Base-by-base conservation (phyloP, 2,329 filamentous ascomycete species). In the Stenocarpella maydis region DNA sequence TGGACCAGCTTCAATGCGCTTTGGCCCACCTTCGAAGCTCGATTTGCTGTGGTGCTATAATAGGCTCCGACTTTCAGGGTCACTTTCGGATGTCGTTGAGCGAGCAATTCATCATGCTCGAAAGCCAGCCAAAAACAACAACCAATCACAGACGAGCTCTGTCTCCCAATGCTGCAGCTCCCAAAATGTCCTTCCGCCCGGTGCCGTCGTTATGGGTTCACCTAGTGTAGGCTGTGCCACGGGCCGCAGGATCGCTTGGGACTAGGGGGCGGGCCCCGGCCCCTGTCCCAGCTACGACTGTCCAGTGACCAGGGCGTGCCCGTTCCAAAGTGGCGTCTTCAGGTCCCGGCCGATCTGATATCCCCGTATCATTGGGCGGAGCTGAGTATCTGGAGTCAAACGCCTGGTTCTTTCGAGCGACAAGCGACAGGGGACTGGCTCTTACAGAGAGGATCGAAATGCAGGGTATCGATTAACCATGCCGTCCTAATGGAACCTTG, bases 191-290 rank as follows among this genome's bases (percentile, higher is more conserved):
- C 41, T 64, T 64, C 66, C 55, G 58, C 45, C 67, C 63, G 49
- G 53, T 66, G 53, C 39, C 61, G 58, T 71, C 52, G 52, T 63
- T 61, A 67, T 67, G 52, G 67, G 61, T 67, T 66, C 54, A 64
- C 55, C 61, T 55, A 26, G 34, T 34, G 31, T 34, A 34, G 31
- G 52, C 21, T 31, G 53, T 63, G 41, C 54, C 69, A 71, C 69
- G 69, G 69, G 67, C 69, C 69, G 69, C 69, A 71, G 69, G 67
- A 71, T 71, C 61, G 69, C 69, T 69, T 39, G 66, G 43, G 31
- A 49, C 60, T 50, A 66, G 45, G 66, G 55, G 54, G 14, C 28
- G 21, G n/a, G 41, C 61, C 69, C 67, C 45, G 67, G 47, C 55
- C 69, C 67, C 55, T 69, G 61, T 55, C 26, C 31, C 41, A 65